These are phyloP conservation scores for Penicillium waksmanii DNA, from an alignment of 495 filamentous ascomycete species.

Conservation along the genomic window DNA sequence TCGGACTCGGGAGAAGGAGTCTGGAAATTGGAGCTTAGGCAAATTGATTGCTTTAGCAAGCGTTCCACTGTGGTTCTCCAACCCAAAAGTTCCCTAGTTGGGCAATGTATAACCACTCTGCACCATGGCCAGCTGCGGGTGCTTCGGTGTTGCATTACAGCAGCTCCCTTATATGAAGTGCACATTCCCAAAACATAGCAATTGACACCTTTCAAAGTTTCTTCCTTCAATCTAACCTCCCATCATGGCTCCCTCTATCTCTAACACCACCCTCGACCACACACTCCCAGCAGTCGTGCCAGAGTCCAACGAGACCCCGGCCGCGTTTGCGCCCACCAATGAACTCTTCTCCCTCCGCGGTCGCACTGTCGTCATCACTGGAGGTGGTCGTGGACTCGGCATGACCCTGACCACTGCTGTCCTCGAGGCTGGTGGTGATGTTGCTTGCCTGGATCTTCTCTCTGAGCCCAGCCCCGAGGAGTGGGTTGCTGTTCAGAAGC, in stretches of 20 bases:
- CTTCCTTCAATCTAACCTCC: conserved; percentile 1
- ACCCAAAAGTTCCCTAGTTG: conserved; percentile 20
- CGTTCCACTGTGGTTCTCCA: conserved; percentile 20
- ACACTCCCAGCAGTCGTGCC: conserved; percentile 26
- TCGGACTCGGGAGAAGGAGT: conserved; percentile 5
- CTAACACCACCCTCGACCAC: conserved; percentile 21
- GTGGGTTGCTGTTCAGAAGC: conserved; percentile 45
- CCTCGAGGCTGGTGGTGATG: conserved; percentile 68
- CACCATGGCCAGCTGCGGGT: conserved; percentile 2
- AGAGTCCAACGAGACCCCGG: conserved; percentile 29
- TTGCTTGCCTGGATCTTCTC: conserved; percentile 68
- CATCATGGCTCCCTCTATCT: conserved; percentile 35
- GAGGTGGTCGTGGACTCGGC: conserved; percentile 70
- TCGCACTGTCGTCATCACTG: conserved; percentile 73
- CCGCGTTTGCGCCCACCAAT: conserved; percentile 25
- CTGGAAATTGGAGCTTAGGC: conserved; percentile 8
- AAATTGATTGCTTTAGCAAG: neutral
- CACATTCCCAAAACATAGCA: conserved; percentile 1
- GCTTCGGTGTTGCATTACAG: neutral
- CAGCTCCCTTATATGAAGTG: conserved; percentile 16
- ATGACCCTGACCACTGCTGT: conserved; percentile 63
- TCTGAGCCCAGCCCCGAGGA: conserved; percentile 45
- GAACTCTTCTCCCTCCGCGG: conserved; percentile 54
- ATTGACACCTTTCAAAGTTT: neutral
- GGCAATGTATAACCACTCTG: conserved; percentile 21